phyloP scores from a whole-genome alignment of 345 rosid genomes.

The Pugionium cornutum region DNA sequence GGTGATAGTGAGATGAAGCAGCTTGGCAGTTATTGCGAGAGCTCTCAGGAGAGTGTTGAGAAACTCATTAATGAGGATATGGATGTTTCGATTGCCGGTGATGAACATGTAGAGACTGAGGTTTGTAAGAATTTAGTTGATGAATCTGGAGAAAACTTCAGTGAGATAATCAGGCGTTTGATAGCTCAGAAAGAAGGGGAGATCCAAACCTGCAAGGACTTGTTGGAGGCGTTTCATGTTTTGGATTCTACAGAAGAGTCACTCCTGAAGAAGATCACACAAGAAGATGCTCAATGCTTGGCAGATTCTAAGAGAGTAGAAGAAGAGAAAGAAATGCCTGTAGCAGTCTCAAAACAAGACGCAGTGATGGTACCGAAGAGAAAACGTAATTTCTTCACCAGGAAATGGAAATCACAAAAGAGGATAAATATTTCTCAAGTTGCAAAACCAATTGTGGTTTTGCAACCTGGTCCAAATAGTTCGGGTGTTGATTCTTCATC shows the following conservation, averaged over 20 bases:
- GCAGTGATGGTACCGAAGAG: constrained; percentile 6
- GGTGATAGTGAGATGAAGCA: constrained; percentile 25
- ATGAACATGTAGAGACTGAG: constrained; percentile 37
- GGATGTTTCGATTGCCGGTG: constrained; percentile 35
- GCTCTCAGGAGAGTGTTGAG: constrained; percentile 59
- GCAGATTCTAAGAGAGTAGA: constrained; percentile 28
- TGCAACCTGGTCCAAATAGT: constrained; percentile 56
- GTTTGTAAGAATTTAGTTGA: constrained; percentile 41
- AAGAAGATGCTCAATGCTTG: constrained; percentile 45
- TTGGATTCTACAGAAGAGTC: constrained; percentile 73
- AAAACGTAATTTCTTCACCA: constrained; percentile 49
- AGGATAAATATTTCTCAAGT: constrained; percentile 54
- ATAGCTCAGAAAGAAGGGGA: constrained; percentile 61
- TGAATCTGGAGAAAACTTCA: constrained; percentile 59
- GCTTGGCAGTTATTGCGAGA: constrained; percentile 30
- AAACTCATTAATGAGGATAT: constrained; percentile 70
- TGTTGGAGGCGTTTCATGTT: constrained; percentile 73
- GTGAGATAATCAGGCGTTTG: constrained; percentile 62
- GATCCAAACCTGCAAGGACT: constrained; percentile 54
- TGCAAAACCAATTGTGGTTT: constrained; percentile 63
- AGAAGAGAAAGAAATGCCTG: constrained; percentile 17
- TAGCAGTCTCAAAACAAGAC: constrained; percentile 25
- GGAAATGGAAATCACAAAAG: constrained; percentile 49
- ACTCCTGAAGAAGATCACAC: constrained; percentile 53
- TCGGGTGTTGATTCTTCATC: constrained; percentile 40